A percentile compares a stretch with the other conserved stretches of the same genome.
Conservation (phyloP, 768 basidiomycete species). For the Clitopilus passeckerianus region DNA sequence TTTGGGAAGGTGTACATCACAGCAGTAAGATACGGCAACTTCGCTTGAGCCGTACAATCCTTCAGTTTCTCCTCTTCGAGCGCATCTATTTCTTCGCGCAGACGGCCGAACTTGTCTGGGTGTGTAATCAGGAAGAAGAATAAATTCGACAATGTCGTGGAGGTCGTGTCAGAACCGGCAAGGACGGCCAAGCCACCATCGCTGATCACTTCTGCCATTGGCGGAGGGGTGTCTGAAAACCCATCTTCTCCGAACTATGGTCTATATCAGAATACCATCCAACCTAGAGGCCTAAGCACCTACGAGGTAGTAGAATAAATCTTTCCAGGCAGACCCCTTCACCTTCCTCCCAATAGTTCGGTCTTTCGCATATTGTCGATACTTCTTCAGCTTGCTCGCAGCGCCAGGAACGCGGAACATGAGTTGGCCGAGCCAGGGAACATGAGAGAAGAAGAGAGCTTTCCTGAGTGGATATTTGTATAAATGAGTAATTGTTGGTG, state of each 20-base stretch:
- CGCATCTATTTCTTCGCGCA: slow-evolving; percentile 29
- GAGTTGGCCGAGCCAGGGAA: slow-evolving; percentile 42
- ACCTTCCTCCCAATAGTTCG: slow-evolving; percentile 29
- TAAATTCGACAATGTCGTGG: slow-evolving; percentile 24
- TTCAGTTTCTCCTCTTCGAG: slow-evolving; percentile 16
- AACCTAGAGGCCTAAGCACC: slow-evolving; percentile 2
- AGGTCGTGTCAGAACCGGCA: slow-evolving; percentile 39
- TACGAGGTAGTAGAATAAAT: slow-evolving; percentile 36
- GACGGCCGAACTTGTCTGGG: slow-evolving; percentile 24
- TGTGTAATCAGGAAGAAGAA: slow-evolving; percentile 29
- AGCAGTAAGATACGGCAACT: slow-evolving; percentile 30
- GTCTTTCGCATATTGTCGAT: slow-evolving; percentile 32
- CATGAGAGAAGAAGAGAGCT: slow-evolving; percentile 37
- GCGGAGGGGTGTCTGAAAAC: slow-evolving; percentile 22
- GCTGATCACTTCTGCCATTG: slow-evolving; percentile 26
- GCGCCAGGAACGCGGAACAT: slow-evolving; percentile 29
- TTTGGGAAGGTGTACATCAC: slow-evolving; percentile 19
- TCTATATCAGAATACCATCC: neutral
- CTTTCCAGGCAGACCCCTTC: slow-evolving; percentile 30
- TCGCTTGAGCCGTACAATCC: slow-evolving; percentile 19
- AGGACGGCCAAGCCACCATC: slow-evolving; percentile 34
- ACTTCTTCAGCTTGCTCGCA: slow-evolving; percentile 32
- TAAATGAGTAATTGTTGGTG: neutral
- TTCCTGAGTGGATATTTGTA: slow-evolving; percentile 19
- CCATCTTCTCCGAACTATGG: slow-evolving; percentile 36